phyloP scores from a whole-genome alignment of 129 eudicot species.

The Gnaphalium uliginosum region DNA sequence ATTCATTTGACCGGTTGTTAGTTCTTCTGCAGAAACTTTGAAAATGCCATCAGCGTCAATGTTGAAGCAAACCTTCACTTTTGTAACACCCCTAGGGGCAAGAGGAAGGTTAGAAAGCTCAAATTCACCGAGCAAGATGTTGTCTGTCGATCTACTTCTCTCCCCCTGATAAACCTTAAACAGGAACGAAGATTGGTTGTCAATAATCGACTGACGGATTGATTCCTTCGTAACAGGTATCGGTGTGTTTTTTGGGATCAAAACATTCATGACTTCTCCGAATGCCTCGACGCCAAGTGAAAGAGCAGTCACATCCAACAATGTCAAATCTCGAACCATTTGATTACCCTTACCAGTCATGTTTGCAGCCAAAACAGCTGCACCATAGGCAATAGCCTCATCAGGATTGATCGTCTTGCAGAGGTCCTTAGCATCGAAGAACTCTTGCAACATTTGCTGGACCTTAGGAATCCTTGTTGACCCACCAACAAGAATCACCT shows the following conservation, averaged over 20 bases:
- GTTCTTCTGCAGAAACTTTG: slow-evolving; percentile 10
- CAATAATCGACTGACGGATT: background rate
- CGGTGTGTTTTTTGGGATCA: slow-evolving; percentile 23
- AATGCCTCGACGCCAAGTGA: slow-evolving; percentile 1
- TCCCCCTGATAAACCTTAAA: slow-evolving; percentile 17
- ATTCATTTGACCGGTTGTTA: background rate
- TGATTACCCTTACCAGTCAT: slow-evolving; percentile 5
- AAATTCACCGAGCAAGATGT: slow-evolving; percentile 15
- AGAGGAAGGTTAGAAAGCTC: background rate
- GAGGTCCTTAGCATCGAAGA: slow-evolving; percentile 4
- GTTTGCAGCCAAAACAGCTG: slow-evolving; percentile 8
- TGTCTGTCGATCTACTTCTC: slow-evolving; percentile 1
- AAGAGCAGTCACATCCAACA: slow-evolving; percentile 12
- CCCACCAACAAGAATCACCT: slow-evolving; percentile 20
- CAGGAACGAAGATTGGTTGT: background rate
- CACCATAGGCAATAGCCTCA: slow-evolving; percentile 20
- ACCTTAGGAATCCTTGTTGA: slow-evolving; percentile 21
- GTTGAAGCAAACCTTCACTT: background rate
- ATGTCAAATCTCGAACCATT: background rate
- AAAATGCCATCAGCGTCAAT: slow-evolving; percentile 21
- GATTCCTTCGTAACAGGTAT: slow-evolving; percentile 6
- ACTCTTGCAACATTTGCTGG: slow-evolving; percentile 4
- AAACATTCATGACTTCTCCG: background rate
- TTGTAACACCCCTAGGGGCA: background rate
- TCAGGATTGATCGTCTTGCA: slow-evolving; percentile 14